Evolutionary conservation across 495 filamentous ascomycete genomes (phyloP).

Genomic region (Chaetomium tenue): DNA sequence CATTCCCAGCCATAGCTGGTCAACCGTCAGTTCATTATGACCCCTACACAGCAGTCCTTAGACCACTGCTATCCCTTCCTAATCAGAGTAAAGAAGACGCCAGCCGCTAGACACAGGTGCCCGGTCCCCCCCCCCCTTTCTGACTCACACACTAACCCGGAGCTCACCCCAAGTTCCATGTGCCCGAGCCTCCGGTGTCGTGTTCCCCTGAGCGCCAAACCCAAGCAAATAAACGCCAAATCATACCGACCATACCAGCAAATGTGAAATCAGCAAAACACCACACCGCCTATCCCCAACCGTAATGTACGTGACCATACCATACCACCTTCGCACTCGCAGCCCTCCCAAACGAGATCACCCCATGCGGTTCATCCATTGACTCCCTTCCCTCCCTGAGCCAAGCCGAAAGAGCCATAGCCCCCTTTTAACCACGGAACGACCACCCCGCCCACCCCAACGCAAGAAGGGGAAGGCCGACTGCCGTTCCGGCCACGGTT

Average conservation of each 20-base stretch:
- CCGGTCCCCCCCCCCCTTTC: too few relatives aligned
- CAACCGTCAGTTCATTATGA: neutral
- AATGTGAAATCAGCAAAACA: neutral
- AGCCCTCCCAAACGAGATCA: neutral
- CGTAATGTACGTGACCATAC: neutral
- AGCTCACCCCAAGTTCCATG: neutral
- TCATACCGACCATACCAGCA: neutral
- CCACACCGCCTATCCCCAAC: neutral
- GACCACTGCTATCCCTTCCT: neutral
- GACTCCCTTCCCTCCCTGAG: too few relatives aligned
- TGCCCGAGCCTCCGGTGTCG: neutral
- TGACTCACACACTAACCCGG: neutral
- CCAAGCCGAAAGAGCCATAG: too few relatives aligned
- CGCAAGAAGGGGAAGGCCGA: too few relatives aligned
- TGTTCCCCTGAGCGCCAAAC: neutral
- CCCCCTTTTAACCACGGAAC: too few relatives aligned
- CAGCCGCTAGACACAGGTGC: too few relatives aligned
- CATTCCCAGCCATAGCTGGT: neutral
- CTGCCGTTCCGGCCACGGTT: too few relatives aligned
- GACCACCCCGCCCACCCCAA: too few relatives aligned
- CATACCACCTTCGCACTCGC: neutral
- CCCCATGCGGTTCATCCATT: too few relatives aligned
- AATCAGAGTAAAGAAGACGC: neutral
- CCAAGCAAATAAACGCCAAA: neutral
- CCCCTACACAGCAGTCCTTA: neutral